Evolutionary conservation across 2,329 filamentous ascomycete species (phyloP), one percentile per base, ranked within the genome.

Genomic region (Penicillium hesseltinei): DNA sequence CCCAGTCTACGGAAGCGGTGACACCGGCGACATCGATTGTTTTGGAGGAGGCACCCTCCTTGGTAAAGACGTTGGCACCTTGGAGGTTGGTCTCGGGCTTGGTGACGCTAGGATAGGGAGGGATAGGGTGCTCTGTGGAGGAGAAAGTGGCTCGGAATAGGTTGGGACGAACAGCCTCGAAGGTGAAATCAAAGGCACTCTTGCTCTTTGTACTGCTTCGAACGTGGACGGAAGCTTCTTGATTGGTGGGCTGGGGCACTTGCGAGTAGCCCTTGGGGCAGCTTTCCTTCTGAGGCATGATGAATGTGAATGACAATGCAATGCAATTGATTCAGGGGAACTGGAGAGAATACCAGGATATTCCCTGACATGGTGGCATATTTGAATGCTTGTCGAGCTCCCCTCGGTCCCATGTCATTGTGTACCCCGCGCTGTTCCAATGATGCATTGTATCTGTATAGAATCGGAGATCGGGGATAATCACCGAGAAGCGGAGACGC

Each of bases 81-180:
- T 70, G 62, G 2, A 82, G 62, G 11, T 76, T 67, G 13, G 70
- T 70, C 15, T 69, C 59, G 1, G 81, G 81, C n/a, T 77, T 76
- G 8, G 70, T 71, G 5, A 84, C 79, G 54, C 85, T 88, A 8
- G 87, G 87, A 65, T 84, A 84, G 1, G 87, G 87, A 29, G 88
- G 85, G 2, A 88, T 69, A 7, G 84, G 84, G 65, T 90, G 87
- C 2, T 79, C 78, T 15, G 78, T 66, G 0, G 87, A 87, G 1
- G 82, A 81, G 67, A 90, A 90, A 0, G 85, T 87, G 1, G 87
- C 88, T 42, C 87, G 79, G 73, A 90, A 91, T 17, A 90, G 75
- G 50, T 86, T 87, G 21, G 81, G 77, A 17, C 82, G 80, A 31
- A 90, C 65, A 0, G 82, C 79, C 67, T 89, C 84, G 60, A 90